Base-by-base conservation (phyloP, 345 rosid species). In the Syzygium oleosum region DNA sequence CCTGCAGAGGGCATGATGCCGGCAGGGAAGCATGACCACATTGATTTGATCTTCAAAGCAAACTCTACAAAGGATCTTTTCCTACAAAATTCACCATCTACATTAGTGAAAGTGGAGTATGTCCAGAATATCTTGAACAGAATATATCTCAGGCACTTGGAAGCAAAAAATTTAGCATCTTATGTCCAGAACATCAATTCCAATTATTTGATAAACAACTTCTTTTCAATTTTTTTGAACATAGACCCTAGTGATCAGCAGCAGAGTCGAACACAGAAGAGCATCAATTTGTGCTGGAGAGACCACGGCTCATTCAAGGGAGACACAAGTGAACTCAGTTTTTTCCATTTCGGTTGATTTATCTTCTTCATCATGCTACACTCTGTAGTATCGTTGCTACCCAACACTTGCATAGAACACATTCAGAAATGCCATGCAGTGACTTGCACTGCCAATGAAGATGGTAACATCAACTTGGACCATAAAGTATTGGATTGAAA, bases 1-100 rank as follows among this genome's bases (percentile, higher is more conserved):
- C 98, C 99, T 93, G 95, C 98, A 97, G 77, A 95, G 96, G 90
- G 90, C 92, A 52, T 93, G 97, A 92, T 97, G 99, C 90, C 97
- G 92, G 91, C 98, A 96, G 13, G 98, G 98, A 84, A 97, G 97
- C 84, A 95, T 90, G 87, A 97, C 97, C 34, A 92, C 84, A 25
- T 92, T 91, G 84, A 97, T 97, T 22, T 97, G 97, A 85, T 94
- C 98, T 92, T 95, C 98, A 27, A 96, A 97, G 93, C 98, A 97
- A 87, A 96, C 90, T 94, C 97, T 91, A 85, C 98, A 96, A 12
- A 97, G 95, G 78, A 96, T 95, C 91, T 93, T 97, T 87, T 95
- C 99, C 99, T 97, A 95, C 51, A 56, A 46, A 41, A 80, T 49
- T 56, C 31, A 29, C 21, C 51, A 49, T 16, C 80, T 63, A 31